A percentile compares a stretch with the other conserved stretches of the same genome.
Conservation (phyloP, 345 rosid species). For the Carallia pectinifolia region DNA sequence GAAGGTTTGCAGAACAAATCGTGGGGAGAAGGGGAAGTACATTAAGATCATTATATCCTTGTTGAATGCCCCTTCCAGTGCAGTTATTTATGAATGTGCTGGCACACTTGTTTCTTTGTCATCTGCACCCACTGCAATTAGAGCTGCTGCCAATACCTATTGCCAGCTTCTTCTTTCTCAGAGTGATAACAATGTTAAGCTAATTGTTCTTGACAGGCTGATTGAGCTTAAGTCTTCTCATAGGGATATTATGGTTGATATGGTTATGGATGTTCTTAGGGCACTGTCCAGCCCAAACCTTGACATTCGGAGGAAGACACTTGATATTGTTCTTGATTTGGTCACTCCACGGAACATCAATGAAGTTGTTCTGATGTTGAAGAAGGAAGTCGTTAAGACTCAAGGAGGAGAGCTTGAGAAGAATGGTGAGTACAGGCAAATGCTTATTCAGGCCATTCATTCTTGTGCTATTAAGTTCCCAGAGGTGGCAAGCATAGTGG, state of each 20-base stretch:
- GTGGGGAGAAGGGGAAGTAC: constrained; percentile 66
- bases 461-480: constrained; percentile 89
- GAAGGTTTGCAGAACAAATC: constrained; percentile 65
- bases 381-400: constrained; percentile 90
- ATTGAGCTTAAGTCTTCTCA: constrained; percentile 68
- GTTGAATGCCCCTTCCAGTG: constrained; percentile 68
- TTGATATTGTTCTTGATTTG: constrained; percentile 77
- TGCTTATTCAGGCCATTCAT: constrained; percentile 94
- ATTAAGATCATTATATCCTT: constrained; percentile 69
- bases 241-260: constrained; percentile 79
- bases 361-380: constrained; percentile 73
- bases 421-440: constrained; percentile 88
- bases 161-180: constrained; percentile 81
- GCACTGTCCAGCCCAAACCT: constrained; percentile 87
- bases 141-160: constrained; percentile 83
- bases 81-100: constrained; percentile 73
- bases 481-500: constrained; percentile 90
- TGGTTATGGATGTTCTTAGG: constrained; percentile 88
- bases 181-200: constrained; percentile 90
- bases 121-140: constrained; percentile 84
- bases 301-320: constrained; percentile 79
- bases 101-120: constrained; percentile 82
- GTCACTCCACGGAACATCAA: constrained; percentile 72
- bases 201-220: constrained; percentile 79
- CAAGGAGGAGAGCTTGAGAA: constrained; percentile 87